These are phyloP conservation scores for Cornus florida DNA, from an alignment of 148 eudicot genomes.

Conservation along the genomic window DNA sequence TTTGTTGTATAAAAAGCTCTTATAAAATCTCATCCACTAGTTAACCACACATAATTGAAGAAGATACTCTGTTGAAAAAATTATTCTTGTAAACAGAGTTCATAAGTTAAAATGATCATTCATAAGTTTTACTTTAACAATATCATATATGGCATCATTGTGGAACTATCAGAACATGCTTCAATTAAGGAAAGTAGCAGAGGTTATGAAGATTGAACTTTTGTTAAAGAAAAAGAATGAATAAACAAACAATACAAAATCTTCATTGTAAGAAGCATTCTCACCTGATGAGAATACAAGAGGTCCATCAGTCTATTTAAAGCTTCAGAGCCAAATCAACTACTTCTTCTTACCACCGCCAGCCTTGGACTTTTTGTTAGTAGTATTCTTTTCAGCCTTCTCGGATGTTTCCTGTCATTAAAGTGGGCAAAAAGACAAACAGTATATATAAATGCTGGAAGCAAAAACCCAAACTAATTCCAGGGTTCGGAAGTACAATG, in stretches of 20 bases:
- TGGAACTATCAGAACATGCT: neutral
- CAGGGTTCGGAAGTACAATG: neutral
- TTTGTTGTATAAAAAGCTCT: neutral
- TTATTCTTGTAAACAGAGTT: neutral
- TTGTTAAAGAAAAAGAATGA: neutral
- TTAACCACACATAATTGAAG: neutral
- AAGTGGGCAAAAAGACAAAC: neutral
- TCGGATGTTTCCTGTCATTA: conserved; percentile 47
- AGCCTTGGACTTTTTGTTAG: conserved; percentile 67
- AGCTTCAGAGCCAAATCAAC: conserved; percentile 5
- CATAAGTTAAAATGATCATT: neutral
- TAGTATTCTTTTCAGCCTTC: conserved; percentile 42
- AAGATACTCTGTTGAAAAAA: neutral
- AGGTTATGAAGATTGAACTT: neutral
- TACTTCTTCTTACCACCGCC: conserved; percentile 65
- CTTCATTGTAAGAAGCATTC: neutral
- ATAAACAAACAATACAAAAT: neutral
- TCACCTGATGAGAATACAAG: conserved; percentile 13
- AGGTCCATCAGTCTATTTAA: conserved; percentile 2
- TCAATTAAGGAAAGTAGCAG: neutral
- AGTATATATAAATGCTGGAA: neutral
- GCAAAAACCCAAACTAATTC: neutral
- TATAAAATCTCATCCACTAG: neutral
- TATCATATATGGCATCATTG: neutral
- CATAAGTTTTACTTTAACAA: neutral